Evolutionary conservation across 106 monocot genomes (phyloP).

Genomic region (Hemerocallis citrina): DNA sequence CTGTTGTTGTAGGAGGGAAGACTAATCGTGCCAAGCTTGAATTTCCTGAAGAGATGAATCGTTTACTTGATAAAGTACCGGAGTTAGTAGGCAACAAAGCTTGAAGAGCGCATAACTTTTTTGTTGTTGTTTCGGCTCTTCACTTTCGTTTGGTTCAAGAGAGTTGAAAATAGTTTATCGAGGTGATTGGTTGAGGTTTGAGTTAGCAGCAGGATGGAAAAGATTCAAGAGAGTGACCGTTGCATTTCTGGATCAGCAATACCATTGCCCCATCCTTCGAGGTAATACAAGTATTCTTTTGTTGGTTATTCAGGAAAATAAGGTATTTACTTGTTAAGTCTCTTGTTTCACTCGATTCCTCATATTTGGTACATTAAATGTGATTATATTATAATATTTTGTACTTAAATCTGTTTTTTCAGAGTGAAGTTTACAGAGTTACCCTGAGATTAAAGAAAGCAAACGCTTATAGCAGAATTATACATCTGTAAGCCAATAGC

Average conservation of each 20-base stretch:
- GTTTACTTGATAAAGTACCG: slow-evolving; percentile 65
- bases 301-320: no score
- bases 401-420: no score
- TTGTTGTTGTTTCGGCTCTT: not conserved
- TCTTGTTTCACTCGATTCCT: no score
- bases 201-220: not conserved
- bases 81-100: slow-evolving; percentile 40
- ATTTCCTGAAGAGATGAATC: slow-evolving; percentile 82
- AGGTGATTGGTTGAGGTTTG: not conserved
- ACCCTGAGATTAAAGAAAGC: no score
- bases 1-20: slow-evolving; percentile 82
- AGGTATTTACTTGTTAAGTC: no score
- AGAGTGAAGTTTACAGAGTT: no score
- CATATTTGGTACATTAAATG: no score
- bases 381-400: no score
- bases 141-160: not conserved
- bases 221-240: not conserved
- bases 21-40: slow-evolving; percentile 91
- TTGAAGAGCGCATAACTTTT: slow-evolving; percentile 11
- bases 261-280: no score
- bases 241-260: not conserved
- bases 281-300: no score
- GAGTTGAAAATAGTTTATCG: not conserved
- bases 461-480: no score
- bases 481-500: no score